Evolutionary conservation across 306 rosid species (phyloP).

Genomic region (Elaeagnus macrophylla): DNA sequence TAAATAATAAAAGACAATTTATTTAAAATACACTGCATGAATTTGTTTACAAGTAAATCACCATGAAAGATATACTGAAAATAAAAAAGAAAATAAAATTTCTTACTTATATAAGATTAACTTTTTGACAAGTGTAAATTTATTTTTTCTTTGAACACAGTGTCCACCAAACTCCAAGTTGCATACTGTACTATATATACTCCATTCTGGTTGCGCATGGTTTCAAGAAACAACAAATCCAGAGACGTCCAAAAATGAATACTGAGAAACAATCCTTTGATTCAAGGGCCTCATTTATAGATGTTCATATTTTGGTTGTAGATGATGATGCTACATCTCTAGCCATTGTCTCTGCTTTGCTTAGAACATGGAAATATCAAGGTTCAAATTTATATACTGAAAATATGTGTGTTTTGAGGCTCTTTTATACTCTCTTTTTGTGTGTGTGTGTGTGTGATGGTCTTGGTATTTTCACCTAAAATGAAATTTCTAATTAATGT

Average conservation of each 20-base stretch:
- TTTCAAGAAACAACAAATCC: conserved; percentile 15
- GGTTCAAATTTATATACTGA: conserved; percentile 24
- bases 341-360: conserved; percentile 34
- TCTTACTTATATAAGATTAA: not conserved
- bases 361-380: conserved; percentile 35
- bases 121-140: not conserved
- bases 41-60: not conserved
- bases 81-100: not conserved
- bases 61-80: conserved; percentile 3
- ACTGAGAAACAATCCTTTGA: conserved; percentile 4
- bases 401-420: not conserved
- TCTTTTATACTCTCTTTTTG: too few relatives aligned
- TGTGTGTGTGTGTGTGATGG: too few relatives aligned
- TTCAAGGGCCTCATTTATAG: not conserved
- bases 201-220: not conserved
- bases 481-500: too few relatives aligned
- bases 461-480: too few relatives aligned
- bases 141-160: not conserved
- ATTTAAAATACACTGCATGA: not conserved
- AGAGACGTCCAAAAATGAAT: conserved; percentile 1
- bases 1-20: too few relatives aligned
- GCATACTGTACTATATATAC: not conserved
- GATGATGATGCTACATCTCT: conserved; percentile 52
- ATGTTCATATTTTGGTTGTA: conserved; percentile 46
- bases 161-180: too few relatives aligned